Conservation (phyloP, 2,329 filamentous ascomycete genomes). For the Catunica adiposa region DNA sequence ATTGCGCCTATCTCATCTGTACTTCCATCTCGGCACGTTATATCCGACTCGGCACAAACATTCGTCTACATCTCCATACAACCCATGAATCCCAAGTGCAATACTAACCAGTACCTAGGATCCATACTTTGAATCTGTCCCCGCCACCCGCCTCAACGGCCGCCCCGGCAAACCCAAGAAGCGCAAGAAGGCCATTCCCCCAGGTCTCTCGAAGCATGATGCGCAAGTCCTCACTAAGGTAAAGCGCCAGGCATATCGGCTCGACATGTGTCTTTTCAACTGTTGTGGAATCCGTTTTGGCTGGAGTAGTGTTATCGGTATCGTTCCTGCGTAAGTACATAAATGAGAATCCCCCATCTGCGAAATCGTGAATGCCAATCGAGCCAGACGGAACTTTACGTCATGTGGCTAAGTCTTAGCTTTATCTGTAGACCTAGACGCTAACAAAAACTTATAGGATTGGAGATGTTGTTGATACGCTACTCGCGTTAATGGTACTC, state of each 20-base stretch:
- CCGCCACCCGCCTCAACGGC: constrained; percentile 52
- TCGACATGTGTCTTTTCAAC: constrained; percentile 74
- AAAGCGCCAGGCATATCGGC: constrained; percentile 66
- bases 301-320: constrained; percentile 71
- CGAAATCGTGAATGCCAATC: too few relatives aligned
- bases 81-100: background rate
- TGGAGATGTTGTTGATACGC: constrained; percentile 58
- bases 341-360: background rate
- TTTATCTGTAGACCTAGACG: too few relatives aligned
- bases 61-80: background rate
- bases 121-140: constrained; percentile 73
- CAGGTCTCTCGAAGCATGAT: constrained; percentile 70
- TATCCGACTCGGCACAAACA: background rate
- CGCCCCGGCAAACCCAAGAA: constrained; percentile 62
- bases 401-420: too few relatives aligned
- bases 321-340: constrained; percentile 58
- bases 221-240: constrained; percentile 68
- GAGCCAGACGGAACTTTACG: too few relatives aligned
- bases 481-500: constrained; percentile 62
- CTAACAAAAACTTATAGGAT: constrained; percentile 29
- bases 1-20: background rate
- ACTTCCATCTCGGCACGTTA: background rate
- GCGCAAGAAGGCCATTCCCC: constrained; percentile 67
- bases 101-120: constrained; percentile 38
- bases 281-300: constrained; percentile 71